These are phyloP conservation scores for Phytophthora tubulina DNA, from an alignment of 352 stramenopile genomes.

Conservation along the genomic window DNA sequence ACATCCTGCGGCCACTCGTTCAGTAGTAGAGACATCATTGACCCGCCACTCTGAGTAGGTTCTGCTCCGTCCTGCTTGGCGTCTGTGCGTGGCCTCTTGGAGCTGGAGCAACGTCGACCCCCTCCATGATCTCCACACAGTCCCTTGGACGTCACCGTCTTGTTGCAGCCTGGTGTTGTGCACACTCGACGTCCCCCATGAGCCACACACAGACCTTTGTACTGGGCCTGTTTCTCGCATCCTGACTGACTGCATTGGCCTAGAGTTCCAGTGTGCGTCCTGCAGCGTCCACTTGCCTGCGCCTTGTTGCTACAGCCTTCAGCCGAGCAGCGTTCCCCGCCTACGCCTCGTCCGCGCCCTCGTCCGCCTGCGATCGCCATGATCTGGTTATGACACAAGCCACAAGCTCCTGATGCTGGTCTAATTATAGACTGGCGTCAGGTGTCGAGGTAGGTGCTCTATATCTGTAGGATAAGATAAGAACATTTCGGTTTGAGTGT, in stretches of 20 bases:
- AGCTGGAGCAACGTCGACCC: background rate
- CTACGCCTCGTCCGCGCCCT: slow-evolving; percentile 8
- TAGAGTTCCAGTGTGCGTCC: slow-evolving; percentile 27
- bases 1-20: slow-evolving; percentile 18
- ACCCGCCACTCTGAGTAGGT: background rate
- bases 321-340: slow-evolving; percentile 21
- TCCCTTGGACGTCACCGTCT: slow-evolving; percentile 36
- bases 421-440: slow-evolving; percentile 7
- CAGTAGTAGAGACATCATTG: slow-evolving; percentile 36
- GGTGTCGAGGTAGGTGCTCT: background rate
- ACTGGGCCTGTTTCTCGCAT: slow-evolving; percentile 34
- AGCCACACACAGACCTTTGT: slow-evolving; percentile 28
- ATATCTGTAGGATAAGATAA: background rate
- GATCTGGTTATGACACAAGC: slow-evolving; percentile 4
- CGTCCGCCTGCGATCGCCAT: background rate
- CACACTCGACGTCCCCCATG: slow-evolving; percentile 28
- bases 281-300: slow-evolving; percentile 15
- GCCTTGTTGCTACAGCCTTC: slow-evolving; percentile 28
- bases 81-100: too few relatives aligned
- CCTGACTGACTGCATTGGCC: slow-evolving; percentile 21
- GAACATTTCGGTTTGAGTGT: too few relatives aligned
- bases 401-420: background rate
- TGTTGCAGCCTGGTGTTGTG: slow-evolving; percentile 16
- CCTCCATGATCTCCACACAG: slow-evolving; percentile 33
- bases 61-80: background rate